Percentiles rank a stretch among this genome's conserved stretches.
Conservation (phyloP, 2,329 filamentous ascomycete genomes). For the Verticillium isaacii region DNA sequence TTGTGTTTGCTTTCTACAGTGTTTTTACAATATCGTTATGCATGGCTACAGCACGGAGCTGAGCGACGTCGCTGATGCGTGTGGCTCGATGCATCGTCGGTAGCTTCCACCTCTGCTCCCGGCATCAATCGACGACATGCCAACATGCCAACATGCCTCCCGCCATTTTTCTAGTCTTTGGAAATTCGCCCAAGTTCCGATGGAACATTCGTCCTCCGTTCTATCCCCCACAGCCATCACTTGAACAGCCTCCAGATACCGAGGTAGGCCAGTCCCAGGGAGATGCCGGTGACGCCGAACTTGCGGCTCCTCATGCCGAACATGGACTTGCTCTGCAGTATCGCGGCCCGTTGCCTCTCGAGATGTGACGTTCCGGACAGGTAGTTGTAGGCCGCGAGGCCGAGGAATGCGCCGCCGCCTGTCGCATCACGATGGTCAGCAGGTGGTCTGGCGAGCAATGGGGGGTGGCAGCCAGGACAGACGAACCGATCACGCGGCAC, state of each 20-base stretch:
- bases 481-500: constrained; percentile 67
- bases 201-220: constrained; percentile 9
- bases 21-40: not conserved
- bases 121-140: not conserved
- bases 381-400: constrained; percentile 74
- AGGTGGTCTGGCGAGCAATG: not conserved
- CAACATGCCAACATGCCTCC: no score
- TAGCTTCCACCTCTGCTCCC: not conserved
- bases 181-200: not conserved
- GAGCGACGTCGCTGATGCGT: not conserved
- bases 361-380: constrained; percentile 69
- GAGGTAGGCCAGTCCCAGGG: constrained; percentile 62
- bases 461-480: not conserved
- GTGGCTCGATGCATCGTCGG: not conserved
- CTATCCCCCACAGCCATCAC: constrained; percentile 24
- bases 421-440: constrained; percentile 2
- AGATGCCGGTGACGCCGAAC: constrained; percentile 63
- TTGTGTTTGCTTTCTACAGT: not conserved
- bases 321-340: constrained; percentile 63
- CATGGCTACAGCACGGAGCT: not conserved
- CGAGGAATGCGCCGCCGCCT: constrained; percentile 73
- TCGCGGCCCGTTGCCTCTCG: constrained; percentile 57
- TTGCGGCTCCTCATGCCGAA: constrained; percentile 70
- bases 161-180: not conserved
- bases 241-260: constrained; percentile 65